Percentiles rank a stretch among this genome's conserved stretches.
Evolutionary conservation across 1,284 basidiomycete species (phyloP).

Genomic region (Ganoderma resinaceum): DNA sequence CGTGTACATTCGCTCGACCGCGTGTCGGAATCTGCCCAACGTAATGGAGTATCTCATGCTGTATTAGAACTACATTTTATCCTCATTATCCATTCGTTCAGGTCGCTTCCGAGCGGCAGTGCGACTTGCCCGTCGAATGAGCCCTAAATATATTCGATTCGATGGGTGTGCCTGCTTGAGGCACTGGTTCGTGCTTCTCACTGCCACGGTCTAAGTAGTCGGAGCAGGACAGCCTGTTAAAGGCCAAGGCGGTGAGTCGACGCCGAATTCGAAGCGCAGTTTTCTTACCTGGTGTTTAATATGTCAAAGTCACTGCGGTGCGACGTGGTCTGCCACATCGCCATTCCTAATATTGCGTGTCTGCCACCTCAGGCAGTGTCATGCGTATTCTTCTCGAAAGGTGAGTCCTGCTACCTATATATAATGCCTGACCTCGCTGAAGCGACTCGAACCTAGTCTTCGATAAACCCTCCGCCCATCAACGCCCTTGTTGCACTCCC

Average conservation of each 20-base stretch:
- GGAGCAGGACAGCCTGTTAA: neutral
- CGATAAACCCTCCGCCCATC: neutral
- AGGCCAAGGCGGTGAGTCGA: neutral
- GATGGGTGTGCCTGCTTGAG: neutral
- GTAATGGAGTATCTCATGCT: slow-evolving; percentile 35
- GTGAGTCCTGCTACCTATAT: neutral
- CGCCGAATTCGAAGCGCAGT: neutral
- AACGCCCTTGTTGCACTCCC: neutral
- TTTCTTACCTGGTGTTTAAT: neutral
- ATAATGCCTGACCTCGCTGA: neutral
- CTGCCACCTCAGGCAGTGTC: neutral
- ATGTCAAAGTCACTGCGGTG: neutral
- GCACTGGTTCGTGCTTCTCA: neutral
- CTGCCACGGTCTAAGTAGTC: neutral
- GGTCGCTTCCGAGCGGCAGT: neutral
- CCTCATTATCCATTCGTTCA: neutral
- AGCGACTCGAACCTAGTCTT: neutral
- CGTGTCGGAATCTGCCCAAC: slow-evolving; percentile 25
- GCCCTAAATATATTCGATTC: too few relatives aligned
- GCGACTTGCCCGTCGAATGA: neutral
- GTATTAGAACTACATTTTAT: slow-evolving; percentile 31
- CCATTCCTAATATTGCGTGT: slow-evolving; percentile 3
- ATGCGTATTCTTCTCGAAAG: neutral
- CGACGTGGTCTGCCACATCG: slow-evolving; percentile 7
- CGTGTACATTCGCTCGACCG: slow-evolving; percentile 28